Conservation (phyloP, 139 green algal genomes). For the Axilococcus clingmanii region DNA sequence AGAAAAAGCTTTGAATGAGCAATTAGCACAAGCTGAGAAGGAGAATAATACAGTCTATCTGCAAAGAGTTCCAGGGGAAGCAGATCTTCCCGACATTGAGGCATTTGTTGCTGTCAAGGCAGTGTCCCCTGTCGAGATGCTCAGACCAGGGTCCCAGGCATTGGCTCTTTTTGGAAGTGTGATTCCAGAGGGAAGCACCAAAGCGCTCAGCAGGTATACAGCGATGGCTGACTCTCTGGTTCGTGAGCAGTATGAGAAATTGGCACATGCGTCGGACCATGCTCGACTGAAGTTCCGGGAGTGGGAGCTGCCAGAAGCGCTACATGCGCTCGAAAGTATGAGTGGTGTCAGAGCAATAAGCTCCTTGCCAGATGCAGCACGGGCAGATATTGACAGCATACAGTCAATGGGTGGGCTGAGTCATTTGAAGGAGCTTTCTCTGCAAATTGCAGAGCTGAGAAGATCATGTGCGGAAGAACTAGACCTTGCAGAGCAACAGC, state of each 20-base stretch:
- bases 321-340: conserved; percentile 44
- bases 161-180: conserved; percentile 56
- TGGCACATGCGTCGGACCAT: conserved; percentile 71
- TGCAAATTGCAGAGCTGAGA: conserved; percentile 53
- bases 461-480: conserved; percentile 37
- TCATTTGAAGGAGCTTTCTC: conserved; percentile 50
- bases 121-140: conserved; percentile 8
- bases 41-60: conserved; percentile 55
- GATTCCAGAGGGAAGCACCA: conserved; percentile 66
- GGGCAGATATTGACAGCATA: conserved; percentile 67
- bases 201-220: conserved; percentile 69
- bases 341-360: conserved; percentile 10
- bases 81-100: conserved; percentile 42
- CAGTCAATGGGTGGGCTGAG: conserved; percentile 50
- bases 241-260: conserved; percentile 37
- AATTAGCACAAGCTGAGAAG: conserved; percentile 28
- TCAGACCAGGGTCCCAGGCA: not conserved
- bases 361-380: conserved; percentile 69
- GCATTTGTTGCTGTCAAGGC: conserved; percentile 54
- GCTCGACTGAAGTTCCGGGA: conserved; percentile 61
- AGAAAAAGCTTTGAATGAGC: conserved; percentile 24
- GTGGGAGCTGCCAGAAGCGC: conserved; percentile 50
- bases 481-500: conserved; percentile 41
- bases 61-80: conserved; percentile 27
- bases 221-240: conserved; percentile 79